Evolutionary conservation across 352 stramenopile species (phyloP).

Genomic region (Globisporangium middletonii): DNA sequence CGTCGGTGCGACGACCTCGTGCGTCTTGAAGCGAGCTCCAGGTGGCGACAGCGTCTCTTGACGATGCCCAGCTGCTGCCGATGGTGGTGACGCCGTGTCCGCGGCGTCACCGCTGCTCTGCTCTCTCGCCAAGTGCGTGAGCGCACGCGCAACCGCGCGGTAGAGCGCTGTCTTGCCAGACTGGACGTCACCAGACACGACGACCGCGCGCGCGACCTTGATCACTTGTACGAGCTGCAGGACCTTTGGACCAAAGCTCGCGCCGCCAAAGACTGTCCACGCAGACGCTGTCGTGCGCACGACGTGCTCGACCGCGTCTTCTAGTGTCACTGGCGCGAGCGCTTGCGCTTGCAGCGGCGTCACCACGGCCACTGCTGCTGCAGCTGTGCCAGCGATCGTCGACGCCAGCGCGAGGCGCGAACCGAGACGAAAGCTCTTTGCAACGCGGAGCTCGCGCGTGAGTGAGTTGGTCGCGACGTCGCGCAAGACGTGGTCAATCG

Average conservation of each 20-base stretch:
- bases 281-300: conserved; percentile 14
- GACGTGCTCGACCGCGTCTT: conserved; percentile 24
- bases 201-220: conserved; percentile 16
- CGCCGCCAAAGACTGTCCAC: conserved; percentile 25
- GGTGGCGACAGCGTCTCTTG: neutral
- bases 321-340: conserved; percentile 11
- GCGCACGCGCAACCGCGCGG: conserved; percentile 3
- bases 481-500: conserved; percentile 34
- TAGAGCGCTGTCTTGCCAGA: conserved; percentile 58
- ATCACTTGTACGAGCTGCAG: conserved; percentile 43
- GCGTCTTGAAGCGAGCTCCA: neutral
- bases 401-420: neutral
- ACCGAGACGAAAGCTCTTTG: conserved; percentile 14
- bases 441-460: conserved; percentile 16
- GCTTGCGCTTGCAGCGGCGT: no score
- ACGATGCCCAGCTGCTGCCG: no score
- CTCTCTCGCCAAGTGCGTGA: no score
- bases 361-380: neutral
- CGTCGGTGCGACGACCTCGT: conserved; percentile 6
- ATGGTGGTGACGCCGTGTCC: no score
- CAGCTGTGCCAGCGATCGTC: neutral
- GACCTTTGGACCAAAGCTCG: conserved; percentile 29
- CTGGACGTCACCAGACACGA: conserved; percentile 36
- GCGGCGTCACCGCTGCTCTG: no score
- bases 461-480: conserved; percentile 29